phyloP scores from a whole-genome alignment of 441 rosid species.

The Croton laevigatus region DNA sequence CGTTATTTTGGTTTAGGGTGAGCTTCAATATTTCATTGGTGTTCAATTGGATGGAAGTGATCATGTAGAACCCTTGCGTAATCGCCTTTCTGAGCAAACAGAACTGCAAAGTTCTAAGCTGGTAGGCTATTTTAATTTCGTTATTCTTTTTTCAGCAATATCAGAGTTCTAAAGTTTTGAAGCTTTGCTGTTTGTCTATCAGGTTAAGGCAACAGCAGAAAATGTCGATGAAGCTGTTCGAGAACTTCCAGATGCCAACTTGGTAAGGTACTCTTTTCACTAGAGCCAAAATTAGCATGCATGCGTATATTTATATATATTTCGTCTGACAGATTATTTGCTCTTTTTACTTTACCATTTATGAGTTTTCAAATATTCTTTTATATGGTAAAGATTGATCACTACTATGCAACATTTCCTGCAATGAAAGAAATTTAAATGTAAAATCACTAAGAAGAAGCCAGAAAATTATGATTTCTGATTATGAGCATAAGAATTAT shows the following conservation, averaged over 20 bases:
- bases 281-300: conserved; percentile 19
- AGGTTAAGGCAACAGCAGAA: conserved; percentile 95
- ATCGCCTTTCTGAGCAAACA: conserved; percentile 76
- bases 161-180: neutral
- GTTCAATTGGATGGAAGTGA: conserved; percentile 98
- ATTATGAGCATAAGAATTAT: too few species aligned
- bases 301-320: neutral
- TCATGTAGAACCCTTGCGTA: conserved; percentile 78
- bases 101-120: conserved; percentile 69
- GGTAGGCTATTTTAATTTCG: conserved; percentile 52
- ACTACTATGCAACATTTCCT: neutral
- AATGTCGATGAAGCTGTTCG: conserved; percentile 94
- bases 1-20: conserved; percentile 53
- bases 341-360: neutral
- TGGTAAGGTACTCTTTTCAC: conserved; percentile 68
- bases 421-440: neutral
- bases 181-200: neutral
- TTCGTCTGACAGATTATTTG: conserved; percentile 7
- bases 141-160: neutral
- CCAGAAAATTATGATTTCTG: neutral
- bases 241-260: conserved; percentile 97
- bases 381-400: neutral
- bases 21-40: conserved; percentile 97
- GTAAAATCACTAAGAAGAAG: neutral
- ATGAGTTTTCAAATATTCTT: neutral